Conservation (phyloP, 495 filamentous ascomycete genomes). For the Penicillium cinerascens region DNA sequence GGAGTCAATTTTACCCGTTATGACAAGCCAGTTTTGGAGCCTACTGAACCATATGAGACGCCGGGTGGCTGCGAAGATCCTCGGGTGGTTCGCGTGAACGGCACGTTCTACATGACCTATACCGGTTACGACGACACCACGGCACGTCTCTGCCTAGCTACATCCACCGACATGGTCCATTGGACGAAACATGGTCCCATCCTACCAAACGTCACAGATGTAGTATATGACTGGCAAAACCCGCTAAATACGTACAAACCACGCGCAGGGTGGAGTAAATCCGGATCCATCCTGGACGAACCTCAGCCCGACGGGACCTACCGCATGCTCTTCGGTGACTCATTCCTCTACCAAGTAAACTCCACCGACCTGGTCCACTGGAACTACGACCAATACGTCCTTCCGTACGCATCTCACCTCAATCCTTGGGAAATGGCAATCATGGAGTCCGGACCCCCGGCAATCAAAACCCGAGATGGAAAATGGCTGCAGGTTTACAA, state of each 20-base stretch:
- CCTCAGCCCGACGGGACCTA: conserved; percentile 20
- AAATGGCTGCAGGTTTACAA: conserved; percentile 25
- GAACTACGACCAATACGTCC: conserved; percentile 1
- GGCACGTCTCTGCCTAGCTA: conserved; percentile 21
- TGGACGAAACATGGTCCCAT: conserved; percentile 14
- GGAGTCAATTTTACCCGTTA: conserved; percentile 9
- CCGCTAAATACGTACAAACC: not conserved
- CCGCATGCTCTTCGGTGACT: conserved; percentile 26
- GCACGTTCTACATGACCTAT: conserved; percentile 27
- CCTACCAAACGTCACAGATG: not conserved
- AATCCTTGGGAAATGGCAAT: conserved; percentile 12
- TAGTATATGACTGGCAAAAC: not conserved
- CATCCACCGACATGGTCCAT: conserved; percentile 18
- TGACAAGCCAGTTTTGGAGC: not conserved
- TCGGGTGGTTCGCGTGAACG: conserved; percentile 19
- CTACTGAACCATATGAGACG: conserved; percentile 14
- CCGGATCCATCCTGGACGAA: conserved; percentile 23
- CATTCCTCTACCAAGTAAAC: conserved; percentile 18
- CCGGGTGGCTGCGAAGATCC: conserved; percentile 13
- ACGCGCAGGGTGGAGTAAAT: conserved; percentile 5
- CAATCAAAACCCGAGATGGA: conserved; percentile 21
- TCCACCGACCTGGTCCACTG: conserved; percentile 18
- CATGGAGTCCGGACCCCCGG: conserved; percentile 3
- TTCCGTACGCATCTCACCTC: conserved; percentile 8
- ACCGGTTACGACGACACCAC: conserved; percentile 16